phyloP scores from a whole-genome alignment of 495 filamentous ascomycete species.

The Penicillium angulare region DNA sequence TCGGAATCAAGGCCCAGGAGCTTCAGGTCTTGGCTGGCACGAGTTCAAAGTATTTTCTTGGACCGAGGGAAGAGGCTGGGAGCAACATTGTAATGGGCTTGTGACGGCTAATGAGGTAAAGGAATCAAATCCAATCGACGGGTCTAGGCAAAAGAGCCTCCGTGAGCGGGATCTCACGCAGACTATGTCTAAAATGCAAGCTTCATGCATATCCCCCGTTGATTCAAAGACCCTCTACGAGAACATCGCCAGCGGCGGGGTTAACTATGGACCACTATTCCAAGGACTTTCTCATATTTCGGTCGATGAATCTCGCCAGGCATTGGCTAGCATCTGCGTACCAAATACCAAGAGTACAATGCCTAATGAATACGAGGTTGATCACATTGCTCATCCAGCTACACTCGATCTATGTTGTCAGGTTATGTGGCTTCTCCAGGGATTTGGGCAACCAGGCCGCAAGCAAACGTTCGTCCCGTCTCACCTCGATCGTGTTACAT shows the following conservation, averaged over 20 bases:
- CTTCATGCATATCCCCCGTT: constrained; percentile 10
- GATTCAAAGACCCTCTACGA: constrained; percentile 18
- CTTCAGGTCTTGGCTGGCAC: constrained; percentile 36
- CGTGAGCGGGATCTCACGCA: neutral
- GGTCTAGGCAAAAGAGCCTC: constrained; percentile 9
- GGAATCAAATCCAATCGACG: constrained; percentile 28
- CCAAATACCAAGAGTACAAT: constrained; percentile 47
- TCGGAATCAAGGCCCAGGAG: constrained; percentile 19
- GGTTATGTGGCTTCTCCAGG: constrained; percentile 24
- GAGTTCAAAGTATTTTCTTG: constrained; percentile 43
- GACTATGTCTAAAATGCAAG: constrained; percentile 2
- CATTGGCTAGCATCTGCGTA: constrained; percentile 33
- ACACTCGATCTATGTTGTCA: constrained; percentile 47
- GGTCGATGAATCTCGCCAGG: constrained; percentile 7
- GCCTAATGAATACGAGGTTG: constrained; percentile 44
- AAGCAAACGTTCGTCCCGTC: constrained; percentile 20
- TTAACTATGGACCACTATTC: constrained; percentile 41
- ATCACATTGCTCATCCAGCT: constrained; percentile 44
- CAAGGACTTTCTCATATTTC: constrained; percentile 28
- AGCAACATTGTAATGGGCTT: constrained; percentile 41
- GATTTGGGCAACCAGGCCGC: constrained; percentile 18
- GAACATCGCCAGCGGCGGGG: constrained; percentile 19
- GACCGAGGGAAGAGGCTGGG: constrained; percentile 34
- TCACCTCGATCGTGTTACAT: constrained; percentile 17
- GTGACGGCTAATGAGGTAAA: constrained; percentile 28